Base-by-base conservation (phyloP, 768 basidiomycete genomes). In the Pleurotus eryngii region DNA sequence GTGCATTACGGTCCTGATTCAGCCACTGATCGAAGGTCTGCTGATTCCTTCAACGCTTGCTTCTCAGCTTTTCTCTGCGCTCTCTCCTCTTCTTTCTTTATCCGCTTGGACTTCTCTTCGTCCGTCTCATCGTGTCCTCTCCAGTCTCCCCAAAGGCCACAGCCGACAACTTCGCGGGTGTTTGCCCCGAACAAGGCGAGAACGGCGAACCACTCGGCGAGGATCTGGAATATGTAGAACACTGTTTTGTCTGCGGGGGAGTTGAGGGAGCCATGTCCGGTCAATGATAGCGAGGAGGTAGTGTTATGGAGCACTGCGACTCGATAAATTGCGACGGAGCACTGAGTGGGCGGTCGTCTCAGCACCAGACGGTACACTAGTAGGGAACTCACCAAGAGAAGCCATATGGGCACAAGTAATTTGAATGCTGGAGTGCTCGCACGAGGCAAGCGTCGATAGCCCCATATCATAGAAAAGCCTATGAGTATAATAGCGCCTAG, bases 221-320 rank as follows among this genome's bases (percentile, higher is more conserved):
- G 61, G n/a, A 74, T 66, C 53, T 79, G 77, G 56, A 77, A 73
- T 11, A 78, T 60, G 57, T 81, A 81, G 61, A 80, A 79, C 0
- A 63, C 57, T 1, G 70, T 70, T 63, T 80, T 79, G 20, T 69
- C 72, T 12, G 53, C 51, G 2, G 64, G 50, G 12, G 67, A 70
- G 60, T 76, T 75, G n/a, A 72, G 64, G 0, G 72, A 66, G 27
- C 64, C 72, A 14, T 72, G 68, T 1, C 57, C 69, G 14, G 27
- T 63, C 0, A 69, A 75, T 2, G 57, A 58, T n/a, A 77, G 62
- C 2, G 76, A 74, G 5, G 65, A 67, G 2, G 70, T 72, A 40
- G 45, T 64, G 53, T 71, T 58, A 38, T 66, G 63, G 73, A 80
- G 76, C 30, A 79, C 67, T 1, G 62, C 57, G 9, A 79, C 68